Base-by-base conservation (phyloP, 768 basidiomycete species). In the Xanthoconium stramineum region DNA sequence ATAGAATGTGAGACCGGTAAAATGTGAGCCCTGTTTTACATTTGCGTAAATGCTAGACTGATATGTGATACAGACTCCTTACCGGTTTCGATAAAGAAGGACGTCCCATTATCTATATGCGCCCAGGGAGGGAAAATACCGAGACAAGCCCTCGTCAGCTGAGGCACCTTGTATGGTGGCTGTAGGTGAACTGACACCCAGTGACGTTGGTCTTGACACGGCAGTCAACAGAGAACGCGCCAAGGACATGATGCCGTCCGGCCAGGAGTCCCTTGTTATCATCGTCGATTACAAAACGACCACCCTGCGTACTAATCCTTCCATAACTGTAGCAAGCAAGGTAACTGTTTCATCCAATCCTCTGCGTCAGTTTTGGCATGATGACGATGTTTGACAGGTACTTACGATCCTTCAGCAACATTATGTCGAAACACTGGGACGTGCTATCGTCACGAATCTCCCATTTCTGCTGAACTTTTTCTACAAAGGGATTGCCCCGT, bases 11-110 rank as follows among this genome's bases (percentile, higher is more conserved):
- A 90, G 72, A 90, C 89, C 0, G 92, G 91, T 15, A 95, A 95
- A 73, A 93, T 95, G 92, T 92, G 62, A 51, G 84, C 70, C 35
- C 30, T 28, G 10, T 40, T 39, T 43, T 36, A 11, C 35, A 45
- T 43, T 35, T 32, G 19, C 7, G 17, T 15, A 39, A n/a, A 15
- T 17, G 43, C 47, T 35, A 28, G 55, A 37, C 15, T 37, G 36
- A 46, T 37, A 29, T 17, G n/a, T 19, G 33, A 17, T 42, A 7
- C 60, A 93, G 91, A 44, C 80, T 94, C 46, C 72, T 94, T 45
- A 91, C 84, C 52, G 92, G 93, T 8, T 94, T 94, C 61, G 92
- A 95, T 72, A 79, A 78, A 50, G 89, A 93, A 53, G 91, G 90
- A 6, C 78, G 93, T n/a, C 92, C 93, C 0, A 86, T 94, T 42